Evolutionary conservation across 495 filamentous ascomycete species (phyloP).

Genomic region (Lasiosphaeris hirsuta): DNA sequence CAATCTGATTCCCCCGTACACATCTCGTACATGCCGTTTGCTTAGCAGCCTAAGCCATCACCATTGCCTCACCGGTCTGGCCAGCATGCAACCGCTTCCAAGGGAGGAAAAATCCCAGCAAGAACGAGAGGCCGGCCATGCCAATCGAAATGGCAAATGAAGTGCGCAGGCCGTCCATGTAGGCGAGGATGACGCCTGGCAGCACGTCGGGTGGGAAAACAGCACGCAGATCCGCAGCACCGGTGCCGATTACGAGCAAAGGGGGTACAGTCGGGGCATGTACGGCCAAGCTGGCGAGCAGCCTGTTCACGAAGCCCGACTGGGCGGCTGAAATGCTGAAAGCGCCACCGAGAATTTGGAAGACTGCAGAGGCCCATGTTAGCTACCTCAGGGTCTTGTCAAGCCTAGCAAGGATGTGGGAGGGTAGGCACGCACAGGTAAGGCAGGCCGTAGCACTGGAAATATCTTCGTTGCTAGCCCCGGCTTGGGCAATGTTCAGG

Average conservation of each 20-base stretch:
- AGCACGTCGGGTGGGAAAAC: constrained; percentile 42
- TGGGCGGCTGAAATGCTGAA: constrained; percentile 49
- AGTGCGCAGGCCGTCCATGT: constrained; percentile 51
- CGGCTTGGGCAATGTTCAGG: constrained; percentile 11
- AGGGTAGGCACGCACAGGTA: constrained; percentile 35
- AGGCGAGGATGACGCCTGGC: constrained; percentile 45
- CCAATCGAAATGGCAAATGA: constrained; percentile 39
- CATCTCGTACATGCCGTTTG: too few species aligned
- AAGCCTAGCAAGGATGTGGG: background rate
- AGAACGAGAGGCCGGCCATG: constrained; percentile 9
- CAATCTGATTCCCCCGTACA: too few species aligned
- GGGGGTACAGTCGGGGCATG: constrained; percentile 45
- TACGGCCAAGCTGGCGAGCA: constrained; percentile 33
- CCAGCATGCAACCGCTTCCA: constrained; percentile 16
- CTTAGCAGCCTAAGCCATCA: constrained; percentile 5
- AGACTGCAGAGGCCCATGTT: constrained; percentile 26
- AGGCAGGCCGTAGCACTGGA: constrained; percentile 28
- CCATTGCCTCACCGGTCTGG: background rate
- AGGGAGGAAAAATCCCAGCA: background rate
- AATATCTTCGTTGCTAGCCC: constrained; percentile 13
- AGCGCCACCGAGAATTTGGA: constrained; percentile 51
- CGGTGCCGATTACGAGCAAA: constrained; percentile 40
- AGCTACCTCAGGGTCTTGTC: background rate
- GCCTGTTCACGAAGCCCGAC: constrained; percentile 43
- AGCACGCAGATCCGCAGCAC: constrained; percentile 49